Evolutionary conservation across 2,329 filamentous ascomycete species (phyloP).

Genomic region (Mycosphaerelloides madeirae): DNA sequence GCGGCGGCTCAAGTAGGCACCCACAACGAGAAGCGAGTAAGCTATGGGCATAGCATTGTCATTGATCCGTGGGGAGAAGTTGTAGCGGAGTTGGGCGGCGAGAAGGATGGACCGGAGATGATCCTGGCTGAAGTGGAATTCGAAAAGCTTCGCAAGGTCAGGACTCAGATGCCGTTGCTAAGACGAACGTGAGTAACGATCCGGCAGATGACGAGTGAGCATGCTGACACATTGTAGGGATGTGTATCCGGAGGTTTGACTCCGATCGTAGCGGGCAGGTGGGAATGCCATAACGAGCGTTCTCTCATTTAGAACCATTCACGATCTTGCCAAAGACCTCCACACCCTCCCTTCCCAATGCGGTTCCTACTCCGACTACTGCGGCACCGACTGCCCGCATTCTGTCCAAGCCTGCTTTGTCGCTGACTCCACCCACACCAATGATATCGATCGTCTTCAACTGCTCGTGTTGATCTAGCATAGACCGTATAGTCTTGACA

Average conservation of each 20-base stretch:
- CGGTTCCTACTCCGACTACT: conserved; percentile 66
- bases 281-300: conserved; percentile 7
- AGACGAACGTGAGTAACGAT: conserved; percentile 31
- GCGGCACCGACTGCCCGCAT: conserved; percentile 64
- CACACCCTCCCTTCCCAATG: conserved; percentile 59
- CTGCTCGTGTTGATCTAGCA: conserved; percentile 50
- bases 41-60: conserved; percentile 82
- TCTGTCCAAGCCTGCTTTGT: conserved; percentile 57
- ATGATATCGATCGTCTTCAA: conserved; percentile 59
- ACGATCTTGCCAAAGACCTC: conserved; percentile 58
- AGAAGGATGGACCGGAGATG: conserved; percentile 39
- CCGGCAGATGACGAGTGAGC: not conserved
- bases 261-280: not conserved
- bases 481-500: conserved; percentile 59
- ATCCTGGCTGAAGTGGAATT: conserved; percentile 38
- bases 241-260: conserved; percentile 29
- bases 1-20: conserved; percentile 75
- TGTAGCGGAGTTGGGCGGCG: conserved; percentile 57
- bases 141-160: conserved; percentile 35
- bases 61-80: conserved; percentile 83
- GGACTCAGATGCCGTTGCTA: conserved; percentile 33
- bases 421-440: conserved; percentile 67
- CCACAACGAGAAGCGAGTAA: conserved; percentile 70
- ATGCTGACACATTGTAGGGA: conserved; percentile 18
- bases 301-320: conserved; percentile 5